phyloP scores from a whole-genome alignment of 163 green algal species.

The Scenedesmus sp. region DNA sequence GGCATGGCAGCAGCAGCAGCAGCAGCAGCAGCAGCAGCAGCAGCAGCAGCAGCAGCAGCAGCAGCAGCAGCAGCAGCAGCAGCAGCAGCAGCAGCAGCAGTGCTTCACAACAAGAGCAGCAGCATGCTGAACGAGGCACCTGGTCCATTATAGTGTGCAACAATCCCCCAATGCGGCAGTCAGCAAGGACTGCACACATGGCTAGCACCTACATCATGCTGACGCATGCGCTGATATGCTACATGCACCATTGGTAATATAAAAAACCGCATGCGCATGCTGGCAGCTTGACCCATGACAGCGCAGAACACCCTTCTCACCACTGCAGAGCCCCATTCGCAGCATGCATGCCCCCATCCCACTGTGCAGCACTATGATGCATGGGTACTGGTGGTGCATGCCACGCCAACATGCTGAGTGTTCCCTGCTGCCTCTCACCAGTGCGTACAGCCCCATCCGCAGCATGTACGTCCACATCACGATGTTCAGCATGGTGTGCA shows the following conservation, averaged over 20 bases:
- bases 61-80: not conserved
- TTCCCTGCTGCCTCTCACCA: not conserved
- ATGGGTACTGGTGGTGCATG: no score
- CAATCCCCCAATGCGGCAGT: not conserved
- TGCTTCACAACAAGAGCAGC: not conserved
- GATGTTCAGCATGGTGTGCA: conserved; percentile 41
- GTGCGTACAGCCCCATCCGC: conserved; percentile 57
- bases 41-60: no score
- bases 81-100: not conserved
- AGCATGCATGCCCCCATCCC: not conserved
- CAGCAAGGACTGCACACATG: not conserved
- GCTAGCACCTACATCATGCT: not conserved
- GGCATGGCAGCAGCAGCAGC: no score
- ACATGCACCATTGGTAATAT: no score
- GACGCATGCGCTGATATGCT: no score
- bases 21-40: no score
- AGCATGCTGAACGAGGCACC: not conserved
- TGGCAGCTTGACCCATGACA: not conserved
- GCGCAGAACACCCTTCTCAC: not conserved
- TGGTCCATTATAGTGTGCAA: no score
- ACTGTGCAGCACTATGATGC: not conserved
- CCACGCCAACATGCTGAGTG: no score
- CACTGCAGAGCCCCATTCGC: not conserved
- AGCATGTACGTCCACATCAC: conserved; percentile 58
- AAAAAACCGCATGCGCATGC: no score